phyloP scores from a whole-genome alignment of 306 rosid species.

The Rosa chinensis region DNA sequence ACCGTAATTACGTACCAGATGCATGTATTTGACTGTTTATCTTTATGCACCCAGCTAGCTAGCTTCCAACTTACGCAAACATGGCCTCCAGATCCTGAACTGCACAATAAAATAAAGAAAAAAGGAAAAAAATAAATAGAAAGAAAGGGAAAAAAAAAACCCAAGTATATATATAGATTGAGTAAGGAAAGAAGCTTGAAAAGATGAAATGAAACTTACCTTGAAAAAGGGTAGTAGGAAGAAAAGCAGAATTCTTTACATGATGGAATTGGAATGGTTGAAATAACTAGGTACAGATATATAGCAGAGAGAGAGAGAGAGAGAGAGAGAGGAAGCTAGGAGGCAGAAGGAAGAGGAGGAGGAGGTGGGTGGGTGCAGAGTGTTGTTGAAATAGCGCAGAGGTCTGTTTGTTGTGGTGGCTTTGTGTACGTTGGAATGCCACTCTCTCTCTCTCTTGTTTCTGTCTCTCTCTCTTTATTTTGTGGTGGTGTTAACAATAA shows the following conservation, averaged over 20 bases:
- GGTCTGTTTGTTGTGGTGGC: constrained; percentile 18
- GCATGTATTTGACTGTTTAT: not conserved
- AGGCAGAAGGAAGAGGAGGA: not conserved
- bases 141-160: not conserved
- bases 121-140: not conserved
- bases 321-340: not conserved
- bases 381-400: not conserved
- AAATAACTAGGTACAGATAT: not conserved
- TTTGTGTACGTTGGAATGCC: constrained; percentile 67
- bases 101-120: not conserved
- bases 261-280: not conserved
- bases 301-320: not conserved
- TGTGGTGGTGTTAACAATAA: not conserved
- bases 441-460: constrained; percentile 16
- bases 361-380: not conserved
- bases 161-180: not conserved
- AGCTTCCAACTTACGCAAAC: not conserved
- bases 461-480: constrained; percentile 9
- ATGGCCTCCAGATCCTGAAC: constrained; percentile 6
- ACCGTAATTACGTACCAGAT: not conserved
- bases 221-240: not conserved
- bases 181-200: not conserved
- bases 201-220: constrained; percentile 23
- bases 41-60: not conserved
- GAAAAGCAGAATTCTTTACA: constrained; percentile 8